Evolutionary conservation across 2,329 filamentous ascomycete genomes (phyloP).

Genomic region (Dendryphion nanum): DNA sequence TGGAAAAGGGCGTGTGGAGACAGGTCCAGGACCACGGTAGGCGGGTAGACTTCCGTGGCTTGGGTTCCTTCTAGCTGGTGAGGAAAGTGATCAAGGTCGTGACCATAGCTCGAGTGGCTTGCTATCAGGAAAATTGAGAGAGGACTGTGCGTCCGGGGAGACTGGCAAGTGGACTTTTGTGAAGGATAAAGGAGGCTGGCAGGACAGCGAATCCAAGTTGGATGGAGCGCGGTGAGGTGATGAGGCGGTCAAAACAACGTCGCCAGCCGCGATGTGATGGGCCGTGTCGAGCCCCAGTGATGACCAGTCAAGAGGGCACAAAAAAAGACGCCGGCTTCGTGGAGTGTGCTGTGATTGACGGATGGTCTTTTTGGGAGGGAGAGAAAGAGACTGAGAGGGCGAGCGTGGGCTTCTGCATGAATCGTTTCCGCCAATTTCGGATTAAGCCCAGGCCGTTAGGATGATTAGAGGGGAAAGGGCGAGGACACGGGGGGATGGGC

Average conservation of each 20-base stretch:
- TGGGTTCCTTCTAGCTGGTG: slow-evolving; percentile 39
- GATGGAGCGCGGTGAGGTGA: slow-evolving; percentile 5
- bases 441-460: slow-evolving; percentile 30
- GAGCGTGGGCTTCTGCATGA: slow-evolving; percentile 35
- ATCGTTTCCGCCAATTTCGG: slow-evolving; percentile 33
- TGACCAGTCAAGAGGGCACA: slow-evolving; percentile 15
- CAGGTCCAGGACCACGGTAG: slow-evolving; percentile 43
- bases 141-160: slow-evolving; percentile 36
- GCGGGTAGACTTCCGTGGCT: slow-evolving; percentile 40
- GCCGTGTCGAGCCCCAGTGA: slow-evolving; percentile 14
- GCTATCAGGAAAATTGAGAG: slow-evolving; percentile 35
- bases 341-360: slow-evolving; percentile 27
- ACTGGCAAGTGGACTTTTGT: slow-evolving; percentile 34
- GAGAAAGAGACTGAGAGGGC: slow-evolving; percentile 17
- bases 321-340: slow-evolving; percentile 16
- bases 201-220: slow-evolving; percentile 16
- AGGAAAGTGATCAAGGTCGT: slow-evolving; percentile 38
- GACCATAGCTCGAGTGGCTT: slow-evolving; percentile 39
- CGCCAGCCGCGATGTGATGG: slow-evolving; percentile 24
- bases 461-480: slow-evolving; percentile 38
- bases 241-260: slow-evolving; percentile 21
- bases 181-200: slow-evolving; percentile 21
- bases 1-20: slow-evolving; percentile 42
- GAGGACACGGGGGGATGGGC: slow-evolving; percentile 14
- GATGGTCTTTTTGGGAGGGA: slow-evolving; percentile 19